phyloP scores from a whole-genome alignment of 1,284 basidiomycete genomes.

The Microbotryum lychnidis-dioicae region DNA sequence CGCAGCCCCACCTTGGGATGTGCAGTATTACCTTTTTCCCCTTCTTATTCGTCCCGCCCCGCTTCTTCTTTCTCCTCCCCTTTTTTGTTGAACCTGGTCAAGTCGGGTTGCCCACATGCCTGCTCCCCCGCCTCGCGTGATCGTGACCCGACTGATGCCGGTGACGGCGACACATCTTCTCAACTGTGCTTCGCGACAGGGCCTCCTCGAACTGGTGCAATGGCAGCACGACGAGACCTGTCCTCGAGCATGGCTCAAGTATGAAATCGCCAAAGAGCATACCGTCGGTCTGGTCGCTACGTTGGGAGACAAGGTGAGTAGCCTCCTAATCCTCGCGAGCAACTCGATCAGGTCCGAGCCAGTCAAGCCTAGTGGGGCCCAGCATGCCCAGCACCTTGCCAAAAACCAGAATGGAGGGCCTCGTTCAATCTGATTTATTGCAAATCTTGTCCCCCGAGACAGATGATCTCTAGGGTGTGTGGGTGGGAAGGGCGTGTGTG shows the following conservation, averaged over 20 bases:
- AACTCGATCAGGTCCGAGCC: too few species aligned
- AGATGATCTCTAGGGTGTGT: not conserved
- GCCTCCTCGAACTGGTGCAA: slow-evolving; percentile 53
- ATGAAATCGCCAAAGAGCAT: slow-evolving; percentile 53
- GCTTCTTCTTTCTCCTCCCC: too few species aligned
- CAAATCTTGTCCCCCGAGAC: not conserved
- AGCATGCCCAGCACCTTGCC: too few species aligned
- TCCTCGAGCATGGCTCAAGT: slow-evolving; percentile 65
- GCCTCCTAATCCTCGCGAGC: too few species aligned
- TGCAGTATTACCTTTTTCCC: too few species aligned
- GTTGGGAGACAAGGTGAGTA: slow-evolving; percentile 57
- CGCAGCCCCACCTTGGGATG: too few species aligned
- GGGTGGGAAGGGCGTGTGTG: not conserved
- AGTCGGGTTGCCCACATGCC: too few species aligned
- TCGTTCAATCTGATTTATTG: not conserved
- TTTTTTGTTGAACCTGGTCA: too few species aligned
- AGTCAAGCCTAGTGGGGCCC: too few species aligned
- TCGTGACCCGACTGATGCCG: slow-evolving; percentile 61
- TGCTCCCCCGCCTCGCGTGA: slow-evolving; percentile 46
- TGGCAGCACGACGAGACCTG: slow-evolving; percentile 63
- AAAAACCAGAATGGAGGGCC: not conserved
- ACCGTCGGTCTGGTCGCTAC: slow-evolving; percentile 60
- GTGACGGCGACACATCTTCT: slow-evolving; percentile 31
- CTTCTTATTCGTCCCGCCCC: too few species aligned
- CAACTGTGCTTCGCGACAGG: slow-evolving; percentile 40